Evolutionary conservation across 2,329 filamentous ascomycete species (phyloP), one percentile per base, ranked within the genome.

Genomic region (Neoarthrinium moseri): DNA sequence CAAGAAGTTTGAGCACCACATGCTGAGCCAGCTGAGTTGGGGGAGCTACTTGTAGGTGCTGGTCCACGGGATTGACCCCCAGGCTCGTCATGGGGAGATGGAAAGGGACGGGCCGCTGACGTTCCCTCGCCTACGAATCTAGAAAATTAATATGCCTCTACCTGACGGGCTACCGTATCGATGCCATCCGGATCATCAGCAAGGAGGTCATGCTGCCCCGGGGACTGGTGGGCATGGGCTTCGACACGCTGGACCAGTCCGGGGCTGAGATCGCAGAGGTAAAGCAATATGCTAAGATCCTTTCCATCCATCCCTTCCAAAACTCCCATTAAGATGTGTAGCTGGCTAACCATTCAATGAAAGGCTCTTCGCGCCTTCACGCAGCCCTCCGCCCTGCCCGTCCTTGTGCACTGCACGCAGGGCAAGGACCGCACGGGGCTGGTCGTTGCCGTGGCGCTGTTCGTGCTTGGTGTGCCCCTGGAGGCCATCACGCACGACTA

Each of bases 371-470:
- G 69, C 6, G 63, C 78, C 6, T 64, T 81, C 20, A 66, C 73
- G 8, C 62, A 73, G 1, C 61, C 70, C 3, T 55, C 63, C 0
- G 73, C 73, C 13, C 81, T 83, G 51, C 89, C 90, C 0, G 65
- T 84, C 1, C 61, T 95, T 6, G 69, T 94, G 3, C 89, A 95
- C 65, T 96, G 91, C 65, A 94, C 90, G 1, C 89, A 95, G 58
- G 91, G 91, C 47, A 96, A 95, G 62, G 91, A 95, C 60, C 80
- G 91, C 2, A 91, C 83, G 2, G 91, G 91, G 0, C 70, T 95
- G 11, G 72, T 88, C 10, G 72, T 89, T 5, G 71, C 86, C 32
- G 70, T 95, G 4, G 65, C 86, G 1, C 68, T 95, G 17, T 73
- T 92, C 57, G 68, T 87, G 10, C 71, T 87, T 4, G 68, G 66